Evolutionary conservation across 2,329 filamentous ascomycete genomes (phyloP).

Genomic region (Penicillium sp.): DNA sequence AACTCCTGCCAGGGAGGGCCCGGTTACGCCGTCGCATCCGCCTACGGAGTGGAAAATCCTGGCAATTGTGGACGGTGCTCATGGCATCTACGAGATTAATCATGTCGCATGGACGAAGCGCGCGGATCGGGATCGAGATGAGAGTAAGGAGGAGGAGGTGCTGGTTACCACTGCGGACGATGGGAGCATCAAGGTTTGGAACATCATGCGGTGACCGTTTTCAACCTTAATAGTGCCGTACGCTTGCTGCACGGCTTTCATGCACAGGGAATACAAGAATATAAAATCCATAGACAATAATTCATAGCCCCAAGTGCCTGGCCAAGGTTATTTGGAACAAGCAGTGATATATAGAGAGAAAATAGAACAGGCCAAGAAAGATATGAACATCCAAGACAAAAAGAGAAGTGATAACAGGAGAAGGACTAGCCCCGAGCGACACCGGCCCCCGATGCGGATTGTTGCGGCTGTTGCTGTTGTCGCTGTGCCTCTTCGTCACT

Average conservation of each 20-base stretch:
- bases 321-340: background rate
- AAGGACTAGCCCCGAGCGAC: conserved; percentile 15
- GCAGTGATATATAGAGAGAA: conserved; percentile 4
- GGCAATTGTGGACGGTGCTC: conserved; percentile 71
- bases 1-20: background rate
- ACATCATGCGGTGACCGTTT: conserved; percentile 46
- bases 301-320: conserved; percentile 14
- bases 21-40: conserved; percentile 10
- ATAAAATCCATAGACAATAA: background rate
- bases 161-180: conserved; percentile 92
- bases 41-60: conserved; percentile 72
- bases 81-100: conserved; percentile 94
- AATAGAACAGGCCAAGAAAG: conserved; percentile 3
- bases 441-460: conserved; percentile 13
- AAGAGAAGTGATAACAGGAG: conserved; percentile 11
- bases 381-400: conserved; percentile 13
- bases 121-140: conserved; percentile 66
- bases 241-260: too few relatives aligned
- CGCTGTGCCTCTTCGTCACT: conserved; percentile 40
- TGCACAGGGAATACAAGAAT: conserved; percentile 4
- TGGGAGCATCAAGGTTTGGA: conserved; percentile 85
- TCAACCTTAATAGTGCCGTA: background rate
- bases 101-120: conserved; percentile 86
- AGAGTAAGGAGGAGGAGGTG: conserved; percentile 71
- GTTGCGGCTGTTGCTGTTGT: conserved; percentile 16